Conservation (phyloP, 768 basidiomycete species). For the Hygrophorus russula region DNA sequence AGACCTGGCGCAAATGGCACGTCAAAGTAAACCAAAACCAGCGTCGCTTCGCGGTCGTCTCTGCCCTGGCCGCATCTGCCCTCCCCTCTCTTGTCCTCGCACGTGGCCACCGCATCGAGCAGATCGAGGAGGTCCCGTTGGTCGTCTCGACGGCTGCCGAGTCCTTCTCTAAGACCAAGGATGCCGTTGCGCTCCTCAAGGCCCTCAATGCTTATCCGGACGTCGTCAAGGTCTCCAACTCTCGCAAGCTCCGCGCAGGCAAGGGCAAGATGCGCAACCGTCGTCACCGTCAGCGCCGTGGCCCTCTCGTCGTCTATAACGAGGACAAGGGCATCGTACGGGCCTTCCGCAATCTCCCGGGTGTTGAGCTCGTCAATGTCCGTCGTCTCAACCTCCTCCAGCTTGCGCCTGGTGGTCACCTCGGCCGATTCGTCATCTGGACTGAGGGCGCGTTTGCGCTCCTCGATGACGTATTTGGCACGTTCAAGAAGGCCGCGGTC, state of each 20-base stretch:
- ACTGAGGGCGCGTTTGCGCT: conserved; percentile 88
- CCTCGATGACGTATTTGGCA: conserved; percentile 93
- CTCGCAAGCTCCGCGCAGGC: conserved; percentile 91
- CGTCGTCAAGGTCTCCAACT: conserved; percentile 95
- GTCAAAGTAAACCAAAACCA: conserved; percentile 99
- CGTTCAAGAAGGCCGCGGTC: conserved; percentile 76
- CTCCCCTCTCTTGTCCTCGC: conserved; percentile 97
- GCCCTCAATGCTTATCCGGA: conserved; percentile 81
- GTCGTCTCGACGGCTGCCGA: conserved; percentile 75
- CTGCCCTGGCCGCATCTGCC: conserved; percentile 95
- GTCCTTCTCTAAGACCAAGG: conserved; percentile 92
- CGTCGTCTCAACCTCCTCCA: conserved; percentile 92
- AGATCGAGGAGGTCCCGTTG: conserved; percentile 92
- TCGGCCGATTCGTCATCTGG: conserved; percentile 99
- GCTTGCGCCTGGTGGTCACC: conserved; percentile 98
- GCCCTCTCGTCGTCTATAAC: conserved; percentile 93
- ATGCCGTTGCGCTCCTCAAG: conserved; percentile 91
- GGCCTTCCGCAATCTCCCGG: conserved; percentile 98
- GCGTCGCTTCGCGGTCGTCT: conserved; percentile 94
- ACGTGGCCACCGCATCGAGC: conserved; percentile 97
- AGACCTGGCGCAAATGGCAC: conserved; percentile 99
- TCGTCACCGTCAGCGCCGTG: conserved; percentile 92
- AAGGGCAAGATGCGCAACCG: conserved; percentile 97
- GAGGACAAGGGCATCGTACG: conserved; percentile 97
- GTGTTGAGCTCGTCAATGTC: conserved; percentile 95